Evolutionary conservation across 495 filamentous ascomycete genomes (phyloP).

Genomic region (Glonium stellatum): DNA sequence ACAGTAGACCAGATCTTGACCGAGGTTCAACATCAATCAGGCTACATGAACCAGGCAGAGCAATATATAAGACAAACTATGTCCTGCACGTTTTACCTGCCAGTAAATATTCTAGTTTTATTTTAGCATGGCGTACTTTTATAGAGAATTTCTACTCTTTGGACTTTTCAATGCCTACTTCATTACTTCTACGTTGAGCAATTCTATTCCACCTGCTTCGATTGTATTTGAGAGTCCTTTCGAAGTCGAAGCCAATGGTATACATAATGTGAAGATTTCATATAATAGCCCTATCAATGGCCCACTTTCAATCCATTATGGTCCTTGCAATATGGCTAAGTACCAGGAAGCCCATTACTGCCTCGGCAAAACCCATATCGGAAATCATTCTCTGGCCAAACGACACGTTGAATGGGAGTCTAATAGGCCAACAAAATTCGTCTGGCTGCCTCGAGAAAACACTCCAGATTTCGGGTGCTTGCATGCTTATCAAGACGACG

Average conservation of each 20-base stretch:
- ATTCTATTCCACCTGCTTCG: not conserved
- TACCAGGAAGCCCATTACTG: constrained; percentile 16
- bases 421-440: constrained; percentile 30
- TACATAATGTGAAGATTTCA: constrained; percentile 19
- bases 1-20: too few species aligned
- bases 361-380: constrained; percentile 19
- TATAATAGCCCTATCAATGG: constrained; percentile 18
- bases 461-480: constrained; percentile 43
- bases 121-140: not conserved
- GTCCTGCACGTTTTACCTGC: too few species aligned
- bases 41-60: too few species aligned
- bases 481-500: constrained; percentile 41
- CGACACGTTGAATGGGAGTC: constrained; percentile 9
- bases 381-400: constrained; percentile 19
- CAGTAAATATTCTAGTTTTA: too few species aligned
- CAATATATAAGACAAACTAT: too few species aligned
- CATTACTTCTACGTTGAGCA: not conserved
- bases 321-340: constrained; percentile 9
- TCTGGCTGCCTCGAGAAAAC: constrained; percentile 50
- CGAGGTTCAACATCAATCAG: too few species aligned
- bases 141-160: too few species aligned
- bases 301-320: constrained; percentile 25
- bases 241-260: constrained; percentile 15
- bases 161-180: not conserved
- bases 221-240: constrained; percentile 11